Conservation (phyloP, 2,329 filamentous ascomycete genomes). For the Chlorencoelia australis region DNA sequence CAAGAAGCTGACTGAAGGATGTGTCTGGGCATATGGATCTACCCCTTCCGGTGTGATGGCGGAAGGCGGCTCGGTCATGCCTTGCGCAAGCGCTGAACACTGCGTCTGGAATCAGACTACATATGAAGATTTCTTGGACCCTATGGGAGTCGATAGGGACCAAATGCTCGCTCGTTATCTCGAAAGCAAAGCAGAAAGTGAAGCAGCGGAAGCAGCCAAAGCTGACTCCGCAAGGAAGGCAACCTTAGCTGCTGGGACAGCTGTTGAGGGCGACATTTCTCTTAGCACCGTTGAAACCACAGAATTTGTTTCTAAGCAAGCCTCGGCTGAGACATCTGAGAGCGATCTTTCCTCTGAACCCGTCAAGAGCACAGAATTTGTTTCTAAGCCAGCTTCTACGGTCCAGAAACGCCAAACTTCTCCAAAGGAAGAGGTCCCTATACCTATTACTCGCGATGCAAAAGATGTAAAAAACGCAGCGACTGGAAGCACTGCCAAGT, state of each 20-base stretch:
- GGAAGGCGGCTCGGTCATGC: slow-evolving; percentile 39
- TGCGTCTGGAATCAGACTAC: slow-evolving; percentile 26
- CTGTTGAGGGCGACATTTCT: no score
- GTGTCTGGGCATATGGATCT: slow-evolving; percentile 57
- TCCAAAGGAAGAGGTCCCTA: slow-evolving; percentile 12
- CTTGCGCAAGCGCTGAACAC: slow-evolving; percentile 32
- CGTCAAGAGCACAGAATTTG: no score
- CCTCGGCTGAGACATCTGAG: no score
- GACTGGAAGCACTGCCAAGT: no score
- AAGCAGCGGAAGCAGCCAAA: slow-evolving; percentile 21
- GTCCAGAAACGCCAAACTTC: slow-evolving; percentile 5
- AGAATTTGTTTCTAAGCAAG: no score
- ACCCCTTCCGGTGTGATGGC: slow-evolving; percentile 56
- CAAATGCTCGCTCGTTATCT: slow-evolving; percentile 34
- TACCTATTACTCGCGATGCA: slow-evolving; percentile 12
- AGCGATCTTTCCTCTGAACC: no score
- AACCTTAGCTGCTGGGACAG: neutral
- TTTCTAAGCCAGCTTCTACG: no score
- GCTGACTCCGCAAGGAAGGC: neutral
- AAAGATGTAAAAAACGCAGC: neutral
- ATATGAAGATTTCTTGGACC: slow-evolving; percentile 24
- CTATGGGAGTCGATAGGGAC: slow-evolving; percentile 34
- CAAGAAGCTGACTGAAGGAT: slow-evolving; percentile 55
- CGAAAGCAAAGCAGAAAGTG: slow-evolving; percentile 30
- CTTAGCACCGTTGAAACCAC: no score